These are phyloP conservation scores for Taiozyma onychis DNA, from an alignment of 1,139 yeast genomes.

Conservation along the genomic window DNA sequence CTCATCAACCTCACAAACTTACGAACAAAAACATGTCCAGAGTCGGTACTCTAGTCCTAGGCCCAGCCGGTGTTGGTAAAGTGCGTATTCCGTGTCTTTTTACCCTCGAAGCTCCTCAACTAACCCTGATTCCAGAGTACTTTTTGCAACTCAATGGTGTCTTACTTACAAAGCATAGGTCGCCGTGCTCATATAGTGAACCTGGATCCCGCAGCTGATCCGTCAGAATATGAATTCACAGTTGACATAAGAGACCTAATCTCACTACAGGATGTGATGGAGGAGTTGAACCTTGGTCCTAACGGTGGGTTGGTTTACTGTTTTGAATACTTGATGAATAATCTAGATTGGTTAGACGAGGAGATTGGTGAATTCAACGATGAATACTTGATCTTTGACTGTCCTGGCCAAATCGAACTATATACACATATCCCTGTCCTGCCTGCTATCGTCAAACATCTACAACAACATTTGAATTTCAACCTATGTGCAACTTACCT, in stretches of 20 bases:
- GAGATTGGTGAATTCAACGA: constrained; percentile 92
- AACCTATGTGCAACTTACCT: constrained; percentile 89
- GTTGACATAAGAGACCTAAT: constrained; percentile 90
- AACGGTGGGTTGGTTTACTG: constrained; percentile 93
- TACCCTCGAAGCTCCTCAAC: neutral
- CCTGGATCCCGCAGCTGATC: constrained; percentile 96
- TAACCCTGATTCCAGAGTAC: constrained; percentile 42
- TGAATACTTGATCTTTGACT: constrained; percentile 89
- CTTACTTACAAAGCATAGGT: constrained; percentile 87
- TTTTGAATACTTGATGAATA: constrained; percentile 80
- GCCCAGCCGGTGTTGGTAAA: constrained; percentile 98
- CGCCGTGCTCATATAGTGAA: constrained; percentile 93
- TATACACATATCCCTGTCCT: constrained; percentile 93
- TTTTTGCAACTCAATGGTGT: constrained; percentile 80
- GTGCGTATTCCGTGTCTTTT: constrained; percentile 16
- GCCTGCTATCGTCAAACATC: constrained; percentile 81
- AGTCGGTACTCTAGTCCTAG: constrained; percentile 91
- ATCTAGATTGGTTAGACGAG: constrained; percentile 94
- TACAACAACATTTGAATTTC: constrained; percentile 73
- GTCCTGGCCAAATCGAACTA: constrained; percentile 97
- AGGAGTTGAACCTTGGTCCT: constrained; percentile 89
- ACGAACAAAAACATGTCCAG: constrained; percentile 57
- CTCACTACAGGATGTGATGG: constrained; percentile 95
- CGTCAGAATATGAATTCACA: constrained; percentile 85
- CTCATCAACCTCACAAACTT: neutral